These are phyloP conservation scores for Cladosporium colombiae DNA, from an alignment of 2,329 filamentous ascomycete genomes.

Conservation along the genomic window DNA sequence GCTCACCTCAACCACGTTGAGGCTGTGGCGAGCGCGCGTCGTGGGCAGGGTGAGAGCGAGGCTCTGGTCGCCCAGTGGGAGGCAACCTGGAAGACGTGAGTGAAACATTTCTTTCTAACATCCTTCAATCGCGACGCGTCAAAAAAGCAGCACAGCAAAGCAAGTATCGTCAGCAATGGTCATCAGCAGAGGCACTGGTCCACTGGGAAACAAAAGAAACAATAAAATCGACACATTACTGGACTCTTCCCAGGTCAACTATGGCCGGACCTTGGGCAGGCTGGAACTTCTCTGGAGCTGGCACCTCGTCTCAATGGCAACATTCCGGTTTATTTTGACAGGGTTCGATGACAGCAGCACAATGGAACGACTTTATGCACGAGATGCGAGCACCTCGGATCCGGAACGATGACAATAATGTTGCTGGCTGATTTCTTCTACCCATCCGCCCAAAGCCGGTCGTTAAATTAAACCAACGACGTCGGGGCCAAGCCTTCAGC, in stretches of 20 bases:
- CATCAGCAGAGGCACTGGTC: neutral
- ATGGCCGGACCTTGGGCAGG: neutral
- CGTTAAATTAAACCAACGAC: neutral
- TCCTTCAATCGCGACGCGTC: neutral
- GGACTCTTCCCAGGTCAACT: neutral
- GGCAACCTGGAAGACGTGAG: neutral
- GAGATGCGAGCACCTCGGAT: neutral
- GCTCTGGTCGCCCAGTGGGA: too few species aligned
- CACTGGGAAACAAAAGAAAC: neutral
- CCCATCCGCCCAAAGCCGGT: neutral
- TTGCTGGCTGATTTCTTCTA: neutral
- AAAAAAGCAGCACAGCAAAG: neutral
- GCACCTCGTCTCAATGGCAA: neutral
- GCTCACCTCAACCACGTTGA: neutral
- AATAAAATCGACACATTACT: neutral
- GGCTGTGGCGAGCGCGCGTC: too few species aligned
- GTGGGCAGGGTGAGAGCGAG: neutral
- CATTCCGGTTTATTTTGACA: neutral
- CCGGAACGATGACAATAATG: slow-evolving; percentile 6
- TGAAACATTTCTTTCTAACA: neutral
- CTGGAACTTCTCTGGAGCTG: neutral
- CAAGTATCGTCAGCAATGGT: neutral
- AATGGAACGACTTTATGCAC: neutral
- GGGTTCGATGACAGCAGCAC: neutral
- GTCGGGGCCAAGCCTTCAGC: slow-evolving; percentile 13